Conservation (phyloP, 768 basidiomycete genomes). For the Termitomyces sp. region DNA sequence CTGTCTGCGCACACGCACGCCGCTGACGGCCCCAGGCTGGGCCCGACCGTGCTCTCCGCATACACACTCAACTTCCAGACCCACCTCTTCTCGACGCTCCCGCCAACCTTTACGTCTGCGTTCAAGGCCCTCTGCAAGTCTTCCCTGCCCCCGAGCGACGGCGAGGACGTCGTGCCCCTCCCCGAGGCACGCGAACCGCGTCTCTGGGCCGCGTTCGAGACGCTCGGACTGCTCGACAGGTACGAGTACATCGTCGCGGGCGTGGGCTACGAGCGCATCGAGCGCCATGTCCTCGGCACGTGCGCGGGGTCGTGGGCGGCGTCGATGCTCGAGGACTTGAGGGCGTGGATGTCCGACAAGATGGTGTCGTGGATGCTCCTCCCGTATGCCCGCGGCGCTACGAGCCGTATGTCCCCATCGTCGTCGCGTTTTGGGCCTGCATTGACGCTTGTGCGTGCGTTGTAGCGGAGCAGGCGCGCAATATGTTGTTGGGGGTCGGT, state of each 20-base stretch:
- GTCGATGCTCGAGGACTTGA: constrained; percentile 53
- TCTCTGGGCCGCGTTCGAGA: constrained; percentile 60
- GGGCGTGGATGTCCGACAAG: constrained; percentile 73
- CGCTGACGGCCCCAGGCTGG: constrained; percentile 41
- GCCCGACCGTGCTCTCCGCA: constrained; percentile 35
- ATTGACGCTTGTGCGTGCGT: no score
- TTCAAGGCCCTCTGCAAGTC: constrained; percentile 64
- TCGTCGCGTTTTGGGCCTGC: not conserved
- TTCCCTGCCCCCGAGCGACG: constrained; percentile 40
- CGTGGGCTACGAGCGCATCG: constrained; percentile 85
- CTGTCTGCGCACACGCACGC: not conserved
- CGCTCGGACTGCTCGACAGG: constrained; percentile 72
- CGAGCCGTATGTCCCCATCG: constrained; percentile 43
- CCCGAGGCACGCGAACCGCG: constrained; percentile 16
- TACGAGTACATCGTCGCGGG: constrained; percentile 80
- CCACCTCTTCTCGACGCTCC: constrained; percentile 66
- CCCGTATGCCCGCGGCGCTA: constrained; percentile 68
- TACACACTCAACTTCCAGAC: constrained; percentile 72
- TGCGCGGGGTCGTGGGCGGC: constrained; percentile 69
- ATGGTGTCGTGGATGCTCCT: constrained; percentile 84
- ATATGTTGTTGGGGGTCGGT: constrained; percentile 71
- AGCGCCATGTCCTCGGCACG: constrained; percentile 58
- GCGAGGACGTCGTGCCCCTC: constrained; percentile 14
- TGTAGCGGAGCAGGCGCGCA: constrained; percentile 64
- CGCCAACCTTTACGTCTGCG: constrained; percentile 58